Conservation (phyloP, 495 filamentous ascomycete genomes). For the Hypoxylon fragiforme region DNA sequence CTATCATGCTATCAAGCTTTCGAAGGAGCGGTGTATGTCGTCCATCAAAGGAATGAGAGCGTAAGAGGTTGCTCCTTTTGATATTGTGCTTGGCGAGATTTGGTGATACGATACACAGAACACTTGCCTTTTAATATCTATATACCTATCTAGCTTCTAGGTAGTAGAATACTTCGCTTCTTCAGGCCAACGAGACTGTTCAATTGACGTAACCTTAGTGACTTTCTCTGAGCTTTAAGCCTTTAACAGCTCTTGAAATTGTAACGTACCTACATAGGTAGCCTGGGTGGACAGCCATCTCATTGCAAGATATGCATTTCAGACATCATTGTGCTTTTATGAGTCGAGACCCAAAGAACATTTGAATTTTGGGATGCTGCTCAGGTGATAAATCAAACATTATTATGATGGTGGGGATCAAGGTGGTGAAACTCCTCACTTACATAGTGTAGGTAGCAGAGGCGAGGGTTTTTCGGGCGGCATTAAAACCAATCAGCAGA, state of each 20-base stretch:
- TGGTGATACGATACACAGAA: constrained; percentile 2
- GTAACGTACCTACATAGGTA: constrained; percentile 2
- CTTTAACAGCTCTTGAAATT: not conserved
- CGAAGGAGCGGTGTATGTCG: constrained; percentile 29
- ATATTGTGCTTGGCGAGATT: not conserved
- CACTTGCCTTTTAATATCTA: no score
- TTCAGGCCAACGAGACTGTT: not conserved
- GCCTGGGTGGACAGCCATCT: no score
- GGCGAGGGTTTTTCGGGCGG: constrained; percentile 1
- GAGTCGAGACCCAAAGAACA: no score
- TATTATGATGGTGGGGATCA: constrained; percentile 24
- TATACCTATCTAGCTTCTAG: no score
- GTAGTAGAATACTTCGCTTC: no score
- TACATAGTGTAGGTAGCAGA: not conserved
- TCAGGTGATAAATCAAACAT: no score
- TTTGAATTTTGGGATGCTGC: no score
- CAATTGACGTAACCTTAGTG: not conserved
- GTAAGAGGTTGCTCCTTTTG: not conserved
- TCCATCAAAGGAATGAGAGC: not conserved
- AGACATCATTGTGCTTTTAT: no score
- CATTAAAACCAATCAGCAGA: constrained; percentile 10
- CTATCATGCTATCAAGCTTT: no score
- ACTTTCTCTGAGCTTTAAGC: constrained; percentile 5
- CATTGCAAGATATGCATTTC: no score
- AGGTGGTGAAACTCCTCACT: constrained; percentile 17